Evolutionary conservation across 2,329 filamentous ascomycete species (phyloP).

Genomic region (Parastagonospora nodorum): DNA sequence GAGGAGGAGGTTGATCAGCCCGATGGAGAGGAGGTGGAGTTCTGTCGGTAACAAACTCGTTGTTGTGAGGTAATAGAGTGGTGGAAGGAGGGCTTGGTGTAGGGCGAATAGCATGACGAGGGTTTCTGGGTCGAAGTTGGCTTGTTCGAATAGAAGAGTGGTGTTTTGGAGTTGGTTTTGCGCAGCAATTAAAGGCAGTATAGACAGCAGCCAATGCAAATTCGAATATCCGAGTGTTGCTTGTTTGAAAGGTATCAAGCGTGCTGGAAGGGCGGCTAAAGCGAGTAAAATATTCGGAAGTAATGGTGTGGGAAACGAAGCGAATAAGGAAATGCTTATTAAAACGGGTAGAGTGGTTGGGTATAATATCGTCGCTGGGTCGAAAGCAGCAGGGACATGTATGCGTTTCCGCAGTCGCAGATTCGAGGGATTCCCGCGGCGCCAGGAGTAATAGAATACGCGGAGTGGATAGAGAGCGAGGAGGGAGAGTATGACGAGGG

Average conservation of each 20-base stretch:
- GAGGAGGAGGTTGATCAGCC: conserved; percentile 79
- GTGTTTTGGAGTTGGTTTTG: conserved; percentile 50
- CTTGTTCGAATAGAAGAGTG: conserved; percentile 33
- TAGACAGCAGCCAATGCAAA: conserved; percentile 79
- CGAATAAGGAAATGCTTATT: conserved; percentile 74
- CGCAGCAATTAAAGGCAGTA: conserved; percentile 67
- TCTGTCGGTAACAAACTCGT: conserved; percentile 88
- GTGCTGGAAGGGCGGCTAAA: conserved; percentile 74
- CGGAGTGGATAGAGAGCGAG: conserved; percentile 47
- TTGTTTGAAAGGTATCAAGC: conserved; percentile 70
- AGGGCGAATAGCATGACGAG: conserved; percentile 77
- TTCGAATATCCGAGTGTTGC: conserved; percentile 63
- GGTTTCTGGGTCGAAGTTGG: conserved; percentile 60
- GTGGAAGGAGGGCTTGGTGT: conserved; percentile 75
- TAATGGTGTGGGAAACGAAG: conserved; percentile 64
- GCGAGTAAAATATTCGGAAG: conserved; percentile 83
- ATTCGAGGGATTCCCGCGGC: conserved; percentile 25
- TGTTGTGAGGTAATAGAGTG: conserved; percentile 80
- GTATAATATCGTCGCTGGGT: conserved; percentile 90
- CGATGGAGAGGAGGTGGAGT: conserved; percentile 81
- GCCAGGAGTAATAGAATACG: conserved; percentile 40
- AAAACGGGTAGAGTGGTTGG: conserved; percentile 77
- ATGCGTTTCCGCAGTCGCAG: conserved; percentile 52
- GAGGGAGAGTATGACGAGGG: conserved; percentile 35
- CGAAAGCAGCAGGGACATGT: conserved; percentile 76